A percentile compares a stretch with the other conserved stretches of the same genome.
Conservation (phyloP, 177 flowering plant genomes). For the Telopea speciosissima region DNA sequence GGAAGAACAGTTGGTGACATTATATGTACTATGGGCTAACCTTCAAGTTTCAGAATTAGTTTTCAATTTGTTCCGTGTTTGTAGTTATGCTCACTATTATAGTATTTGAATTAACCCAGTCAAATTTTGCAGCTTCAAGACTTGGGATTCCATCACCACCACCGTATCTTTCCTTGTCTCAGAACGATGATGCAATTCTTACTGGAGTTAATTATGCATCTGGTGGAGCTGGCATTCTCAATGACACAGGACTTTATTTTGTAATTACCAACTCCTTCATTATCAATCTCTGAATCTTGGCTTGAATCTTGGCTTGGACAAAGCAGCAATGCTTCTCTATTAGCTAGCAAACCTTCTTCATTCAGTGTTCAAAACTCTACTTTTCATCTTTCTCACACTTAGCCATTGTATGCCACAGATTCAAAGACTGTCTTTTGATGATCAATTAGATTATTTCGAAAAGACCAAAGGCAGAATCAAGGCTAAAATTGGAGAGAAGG, state of each 20-base stretch:
- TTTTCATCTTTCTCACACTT: too few species aligned
- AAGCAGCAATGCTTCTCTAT: too few species aligned
- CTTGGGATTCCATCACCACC: conserved; percentile 41
- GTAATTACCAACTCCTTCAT: conserved; percentile 25
- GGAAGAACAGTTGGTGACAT: conserved; percentile 77
- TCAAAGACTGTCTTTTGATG: conserved; percentile 63
- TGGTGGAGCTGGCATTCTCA: conserved; percentile 90
- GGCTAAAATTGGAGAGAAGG: conserved; percentile 53
- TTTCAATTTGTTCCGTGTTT: too few species aligned
- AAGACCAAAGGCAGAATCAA: conserved; percentile 43
- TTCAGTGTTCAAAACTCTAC: too few species aligned
- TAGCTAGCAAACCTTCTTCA: too few species aligned
- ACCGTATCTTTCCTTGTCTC: conserved; percentile 23
- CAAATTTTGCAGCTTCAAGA: conserved; percentile 39
- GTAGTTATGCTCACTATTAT: neutral
- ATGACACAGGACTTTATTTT: conserved; percentile 72
- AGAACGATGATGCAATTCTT: conserved; percentile 26
- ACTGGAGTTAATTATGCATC: conserved; percentile 81
- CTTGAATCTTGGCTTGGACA: neutral
- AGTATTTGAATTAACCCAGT: neutral
- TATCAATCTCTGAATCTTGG: neutral
- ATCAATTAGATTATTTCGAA: conserved; percentile 53
- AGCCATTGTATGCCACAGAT: conserved; percentile 32
- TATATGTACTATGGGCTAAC: conserved; percentile 32
- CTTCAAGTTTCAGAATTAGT: neutral